Evolutionary conservation across 2,329 filamentous ascomycete genomes (phyloP), one percentile per base, ranked within the genome.

Genomic region (Fusarium heterosporum): DNA sequence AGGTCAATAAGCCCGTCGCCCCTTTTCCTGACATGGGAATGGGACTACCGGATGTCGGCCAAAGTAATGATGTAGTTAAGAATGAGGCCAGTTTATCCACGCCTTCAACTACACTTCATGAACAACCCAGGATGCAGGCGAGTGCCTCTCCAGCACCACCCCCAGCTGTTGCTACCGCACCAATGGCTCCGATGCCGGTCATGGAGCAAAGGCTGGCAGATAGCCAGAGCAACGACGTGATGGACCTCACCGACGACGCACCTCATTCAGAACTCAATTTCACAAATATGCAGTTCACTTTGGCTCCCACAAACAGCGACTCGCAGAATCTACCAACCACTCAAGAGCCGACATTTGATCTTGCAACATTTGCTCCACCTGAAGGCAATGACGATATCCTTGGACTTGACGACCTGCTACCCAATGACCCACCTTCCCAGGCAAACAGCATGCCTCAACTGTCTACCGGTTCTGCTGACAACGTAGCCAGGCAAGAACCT

Each of bases 21-120:
- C 82, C 86, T 0, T 83, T 87, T 63, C 83, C 85, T 3, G 83
- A 87, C 64, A 87, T 87, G 84, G 84, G 83, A 28, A 80, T 85
- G 75, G 82, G 78, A 28, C 79, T 79, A 61, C 68, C 78, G 41
- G 74, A 75, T 54, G 39, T 72, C n/a, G 53, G 62, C 8, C 69
- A 71, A 22, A 29, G 61, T 16, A 60, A 68, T 13, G 45, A 58
- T 5, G 40, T 42, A 10, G 54, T 73, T 30, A 75, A 75, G 49
- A 64, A 72, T 14, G 73, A 74, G 30, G 41, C 59, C 14, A 49
- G 53, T 4, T 42, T 62, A 30, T 46, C 50, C 19, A 55, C 68
- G 16, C 53, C 63, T n/a, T 48, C 55, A 38, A 59, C 52, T 6
- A 36, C 68, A 8, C 40, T 48, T 6, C 36, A 62, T 16, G 65